These are phyloP conservation scores for Viola pubescens DNA, from an alignment of 441 rosid species.

Conservation along the genomic window DNA sequence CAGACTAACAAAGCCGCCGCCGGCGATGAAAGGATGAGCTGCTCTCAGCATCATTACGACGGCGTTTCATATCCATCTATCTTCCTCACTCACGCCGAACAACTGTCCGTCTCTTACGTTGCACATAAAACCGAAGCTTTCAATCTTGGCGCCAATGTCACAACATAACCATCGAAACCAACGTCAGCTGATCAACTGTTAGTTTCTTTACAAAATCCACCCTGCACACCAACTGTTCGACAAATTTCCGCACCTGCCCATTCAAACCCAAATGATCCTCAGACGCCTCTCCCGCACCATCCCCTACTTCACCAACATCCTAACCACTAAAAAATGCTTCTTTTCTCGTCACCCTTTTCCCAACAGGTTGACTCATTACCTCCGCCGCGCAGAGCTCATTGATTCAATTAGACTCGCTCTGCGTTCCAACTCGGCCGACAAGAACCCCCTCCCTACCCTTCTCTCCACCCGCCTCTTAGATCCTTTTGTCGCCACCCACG, in stretches of 20 bases:
- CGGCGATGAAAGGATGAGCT: too few species aligned
- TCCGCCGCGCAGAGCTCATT: conserved; percentile 53
- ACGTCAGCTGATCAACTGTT: not conserved
- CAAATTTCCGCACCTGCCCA: conserved; percentile 14
- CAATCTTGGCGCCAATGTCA: not conserved
- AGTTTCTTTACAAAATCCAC: not conserved
- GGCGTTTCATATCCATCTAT: too few species aligned
- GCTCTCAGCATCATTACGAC: too few species aligned
- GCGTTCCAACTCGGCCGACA: conserved; percentile 33
- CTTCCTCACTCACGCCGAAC: too few species aligned
- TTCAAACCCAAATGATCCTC: conserved; percentile 26
- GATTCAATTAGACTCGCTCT: conserved; percentile 53
- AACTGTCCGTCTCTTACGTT: too few species aligned
- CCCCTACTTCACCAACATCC: conserved; percentile 14
- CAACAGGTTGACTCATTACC: conserved; percentile 59
- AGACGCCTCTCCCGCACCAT: conserved; percentile 20
- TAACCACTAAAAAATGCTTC: conserved; percentile 33
- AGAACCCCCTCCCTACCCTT: conserved; percentile 25
- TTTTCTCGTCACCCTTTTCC: conserved; percentile 59
- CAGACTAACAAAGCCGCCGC: too few species aligned
- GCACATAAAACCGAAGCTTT: not conserved
- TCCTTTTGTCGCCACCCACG: conserved; percentile 55
- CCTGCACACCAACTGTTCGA: conserved; percentile 37
- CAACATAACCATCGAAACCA: too few species aligned
- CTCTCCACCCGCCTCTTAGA: conserved; percentile 59